Evolutionary conservation across 495 filamentous ascomycete genomes (phyloP).

Genomic region (Hypoxylon fragiforme): DNA sequence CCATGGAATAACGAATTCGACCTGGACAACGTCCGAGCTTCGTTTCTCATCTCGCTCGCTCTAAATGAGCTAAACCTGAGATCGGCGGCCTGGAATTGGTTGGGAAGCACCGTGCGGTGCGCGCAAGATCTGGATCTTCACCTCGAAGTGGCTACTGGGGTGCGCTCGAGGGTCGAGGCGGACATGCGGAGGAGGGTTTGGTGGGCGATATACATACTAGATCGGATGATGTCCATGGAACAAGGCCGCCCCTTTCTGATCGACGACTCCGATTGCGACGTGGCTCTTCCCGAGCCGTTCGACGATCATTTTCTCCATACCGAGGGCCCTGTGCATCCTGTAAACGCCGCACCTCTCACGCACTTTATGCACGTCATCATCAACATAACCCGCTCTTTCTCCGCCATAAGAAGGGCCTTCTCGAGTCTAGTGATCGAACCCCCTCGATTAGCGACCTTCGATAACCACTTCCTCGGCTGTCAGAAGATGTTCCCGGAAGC

Average conservation of each 20-base stretch:
- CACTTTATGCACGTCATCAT: slow-evolving; percentile 77
- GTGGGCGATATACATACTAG: slow-evolving; percentile 94
- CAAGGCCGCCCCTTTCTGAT: slow-evolving; percentile 82
- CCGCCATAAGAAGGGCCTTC: slow-evolving; percentile 73
- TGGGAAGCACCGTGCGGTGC: slow-evolving; percentile 80
- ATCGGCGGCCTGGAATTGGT: slow-evolving; percentile 88
- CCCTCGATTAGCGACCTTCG: slow-evolving; percentile 74
- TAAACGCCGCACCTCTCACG: slow-evolving; percentile 54
- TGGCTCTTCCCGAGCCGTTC: slow-evolving; percentile 73
- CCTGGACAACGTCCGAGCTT: slow-evolving; percentile 74
- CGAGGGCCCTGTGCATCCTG: slow-evolving; percentile 56
- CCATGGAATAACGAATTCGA: slow-evolving; percentile 83
- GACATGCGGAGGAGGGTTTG: slow-evolving; percentile 89
- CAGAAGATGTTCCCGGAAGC: slow-evolving; percentile 72
- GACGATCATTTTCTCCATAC: slow-evolving; percentile 82
- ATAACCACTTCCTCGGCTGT: slow-evolving; percentile 77
- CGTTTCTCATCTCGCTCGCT: slow-evolving; percentile 76
- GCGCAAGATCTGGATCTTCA: slow-evolving; percentile 89
- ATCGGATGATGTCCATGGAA: slow-evolving; percentile 80
- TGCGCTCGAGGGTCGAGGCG: slow-evolving; percentile 62
- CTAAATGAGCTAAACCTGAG: slow-evolving; percentile 86
- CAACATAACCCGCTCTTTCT: slow-evolving; percentile 80
- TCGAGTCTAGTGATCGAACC: slow-evolving; percentile 67
- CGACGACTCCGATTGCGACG: slow-evolving; percentile 88
- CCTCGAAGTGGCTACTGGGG: slow-evolving; percentile 56